Evolutionary conservation across 116 monocot species (phyloP), one percentile per base, ranked within the genome.

Genomic region (Phalaenopsis hybrid): DNA sequence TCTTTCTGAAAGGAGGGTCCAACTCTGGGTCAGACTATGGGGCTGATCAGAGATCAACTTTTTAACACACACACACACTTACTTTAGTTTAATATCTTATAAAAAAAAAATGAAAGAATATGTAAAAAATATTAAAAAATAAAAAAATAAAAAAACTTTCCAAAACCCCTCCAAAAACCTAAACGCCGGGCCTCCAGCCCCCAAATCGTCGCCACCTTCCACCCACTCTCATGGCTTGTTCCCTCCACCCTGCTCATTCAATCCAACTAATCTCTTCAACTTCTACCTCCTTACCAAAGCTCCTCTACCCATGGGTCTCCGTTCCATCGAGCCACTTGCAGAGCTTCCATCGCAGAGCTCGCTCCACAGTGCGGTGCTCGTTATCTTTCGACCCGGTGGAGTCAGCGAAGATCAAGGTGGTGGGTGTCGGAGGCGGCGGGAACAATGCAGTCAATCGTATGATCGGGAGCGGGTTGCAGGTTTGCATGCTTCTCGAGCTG

Each of bases 391-490:
- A 83, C 34, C 86, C 92, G 5, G 79, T 94, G 86, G 96, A 96
- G 12, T 88, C 94, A 5, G 96, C 96, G 33, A 91, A 84, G 88
- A 96, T 96, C 63, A 96, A 96, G 78, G 96, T 96, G 44, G 86
- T 96, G 50, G 96, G 96, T 5, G 96, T 96, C 21, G 96, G 96
- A 45, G 96, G 96, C n/a, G 94, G 96, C 69, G 96, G 96, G 50
- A 96, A 96, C 89, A 96, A 96, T 81, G 96, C 96, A 1, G 92
- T 96, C 81, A 96, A 96, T 73, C 94, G 96, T 58, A 96, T 96
- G 96, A 96, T 96, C 51, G 92, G 89, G 28, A 91, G 94, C 79
- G 94, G 96, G 7, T 80, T 96, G 81, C 90, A 94, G 94, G 92
- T 96, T 72, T 55, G 15, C 8, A 45, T 18, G 2, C 16, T 75